Conservation (phyloP, 768 basidiomycete genomes). For the Tylopilus balloui region DNA sequence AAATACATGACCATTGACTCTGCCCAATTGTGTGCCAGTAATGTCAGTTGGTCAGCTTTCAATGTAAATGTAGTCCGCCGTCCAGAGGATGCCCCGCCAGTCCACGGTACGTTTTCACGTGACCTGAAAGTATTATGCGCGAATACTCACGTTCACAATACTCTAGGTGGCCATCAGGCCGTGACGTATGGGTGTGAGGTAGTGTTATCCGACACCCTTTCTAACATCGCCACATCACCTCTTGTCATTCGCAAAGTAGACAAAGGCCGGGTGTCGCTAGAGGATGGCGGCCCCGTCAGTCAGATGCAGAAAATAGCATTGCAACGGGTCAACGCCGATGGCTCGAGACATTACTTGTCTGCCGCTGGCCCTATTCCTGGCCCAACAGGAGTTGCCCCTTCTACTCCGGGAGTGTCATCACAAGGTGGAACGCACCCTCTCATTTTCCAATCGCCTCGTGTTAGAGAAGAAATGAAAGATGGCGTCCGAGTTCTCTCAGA, state of each 20-base stretch:
- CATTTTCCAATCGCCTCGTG: slow-evolving; percentile 72
- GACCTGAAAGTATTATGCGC: slow-evolving; percentile 37
- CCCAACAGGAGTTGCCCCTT: slow-evolving; percentile 62
- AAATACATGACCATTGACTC: slow-evolving; percentile 96
- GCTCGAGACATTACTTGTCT: slow-evolving; percentile 81
- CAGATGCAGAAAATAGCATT: slow-evolving; percentile 97
- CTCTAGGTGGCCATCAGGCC: slow-evolving; percentile 64
- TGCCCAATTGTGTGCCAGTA: slow-evolving; percentile 80
- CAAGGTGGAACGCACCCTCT: slow-evolving; percentile 80
- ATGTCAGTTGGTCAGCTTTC: slow-evolving; percentile 90
- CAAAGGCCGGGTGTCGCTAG: slow-evolving; percentile 80
- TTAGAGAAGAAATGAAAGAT: slow-evolving; percentile 80
- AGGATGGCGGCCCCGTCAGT: slow-evolving; percentile 88
- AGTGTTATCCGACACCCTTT: slow-evolving; percentile 76
- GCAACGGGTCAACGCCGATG: slow-evolving; percentile 76
- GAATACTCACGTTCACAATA: slow-evolving; percentile 38
- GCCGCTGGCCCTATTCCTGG: slow-evolving; percentile 84
- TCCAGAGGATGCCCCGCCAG: slow-evolving; percentile 56
- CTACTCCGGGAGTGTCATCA: slow-evolving; percentile 69
- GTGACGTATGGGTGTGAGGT: slow-evolving; percentile 92
- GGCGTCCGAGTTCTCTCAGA: slow-evolving; percentile 72
- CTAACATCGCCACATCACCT: slow-evolving; percentile 81
- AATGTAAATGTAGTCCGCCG: slow-evolving; percentile 85
- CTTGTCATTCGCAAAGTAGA: slow-evolving; percentile 90
- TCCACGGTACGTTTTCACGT: slow-evolving; percentile 61